These are phyloP conservation scores for Claviceps sp. DNA, from an alignment of 2,329 filamentous ascomycete species.

Conservation along the genomic window DNA sequence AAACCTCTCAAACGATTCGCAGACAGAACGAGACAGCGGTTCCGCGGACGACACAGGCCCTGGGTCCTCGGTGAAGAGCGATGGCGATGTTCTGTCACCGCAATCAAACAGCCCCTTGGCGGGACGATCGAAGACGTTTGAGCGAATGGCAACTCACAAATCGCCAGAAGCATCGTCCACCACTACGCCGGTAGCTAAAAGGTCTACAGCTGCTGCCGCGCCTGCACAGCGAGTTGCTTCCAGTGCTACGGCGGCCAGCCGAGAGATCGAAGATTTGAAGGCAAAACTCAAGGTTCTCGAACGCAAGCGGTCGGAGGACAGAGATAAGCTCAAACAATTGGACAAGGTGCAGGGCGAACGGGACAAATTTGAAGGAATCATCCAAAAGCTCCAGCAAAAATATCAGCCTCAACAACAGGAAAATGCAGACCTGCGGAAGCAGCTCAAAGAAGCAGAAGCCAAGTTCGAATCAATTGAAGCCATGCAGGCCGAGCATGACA, in stretches of 20 bases:
- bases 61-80: conserved; percentile 36
- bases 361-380: conserved; percentile 69
- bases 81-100: conserved; percentile 35
- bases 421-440: conserved; percentile 58
- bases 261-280: conserved; percentile 77
- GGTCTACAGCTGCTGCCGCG: conserved; percentile 14
- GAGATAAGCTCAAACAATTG: conserved; percentile 68
- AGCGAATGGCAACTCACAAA: conserved; percentile 32
- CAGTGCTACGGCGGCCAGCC: conserved; percentile 37
- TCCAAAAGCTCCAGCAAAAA: conserved; percentile 82
- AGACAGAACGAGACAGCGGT: conserved; percentile 27
- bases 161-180: conserved; percentile 15
- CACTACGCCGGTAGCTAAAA: conserved; percentile 17
- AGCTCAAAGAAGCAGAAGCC: conserved; percentile 62
- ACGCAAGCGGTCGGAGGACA: conserved; percentile 72
- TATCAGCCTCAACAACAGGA: conserved; percentile 77
- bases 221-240: conserved; percentile 26
- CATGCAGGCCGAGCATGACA: conserved; percentile 68
- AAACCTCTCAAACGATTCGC: conserved; percentile 33
- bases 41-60: conserved; percentile 19
- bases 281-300: conserved; percentile 78
- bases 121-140: conserved; percentile 36
- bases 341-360: conserved; percentile 64
- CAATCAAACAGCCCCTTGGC: conserved; percentile 37
- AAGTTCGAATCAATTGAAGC: conserved; percentile 55